phyloP scores from a whole-genome alignment of 176 grass and related monocot species.

The Carex cristatella region DNA sequence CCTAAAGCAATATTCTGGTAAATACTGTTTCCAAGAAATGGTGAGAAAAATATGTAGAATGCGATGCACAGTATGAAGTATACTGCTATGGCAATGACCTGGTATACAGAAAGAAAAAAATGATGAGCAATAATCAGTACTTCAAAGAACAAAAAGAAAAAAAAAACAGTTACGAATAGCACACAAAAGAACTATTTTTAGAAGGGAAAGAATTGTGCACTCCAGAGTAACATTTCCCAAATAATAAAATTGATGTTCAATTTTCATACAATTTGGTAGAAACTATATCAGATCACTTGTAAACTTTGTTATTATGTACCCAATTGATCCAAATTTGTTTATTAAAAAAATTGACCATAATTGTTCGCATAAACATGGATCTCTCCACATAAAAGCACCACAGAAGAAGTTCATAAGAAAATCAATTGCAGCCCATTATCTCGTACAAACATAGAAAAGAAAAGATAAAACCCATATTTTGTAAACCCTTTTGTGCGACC shows the following conservation, averaged over 20 bases:
- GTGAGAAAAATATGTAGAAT: constrained; percentile 96
- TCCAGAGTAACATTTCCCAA: neutral
- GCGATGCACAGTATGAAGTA: constrained; percentile 91
- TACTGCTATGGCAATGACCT: constrained; percentile 91
- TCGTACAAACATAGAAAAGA: neutral
- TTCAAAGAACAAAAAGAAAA: neutral
- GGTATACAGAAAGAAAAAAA: neutral
- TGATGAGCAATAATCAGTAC: neutral
- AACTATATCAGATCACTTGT: neutral
- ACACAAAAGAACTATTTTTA: neutral
- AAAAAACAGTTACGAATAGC: neutral
- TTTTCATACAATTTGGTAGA: neutral
- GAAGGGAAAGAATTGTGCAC: neutral
- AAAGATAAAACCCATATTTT: neutral
- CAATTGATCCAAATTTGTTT: neutral
- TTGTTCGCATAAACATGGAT: neutral
- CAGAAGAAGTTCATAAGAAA: neutral
- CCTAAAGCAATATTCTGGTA: constrained; percentile 61
- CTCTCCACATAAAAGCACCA: neutral
- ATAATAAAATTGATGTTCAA: neutral
- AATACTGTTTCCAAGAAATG: constrained; percentile 65
- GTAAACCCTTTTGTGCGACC: neutral
- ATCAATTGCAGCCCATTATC: neutral
- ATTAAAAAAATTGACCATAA: neutral
- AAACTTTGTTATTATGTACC: neutral